Evolutionary conservation across 148 eudicot species (phyloP).

Genomic region (Arctostaphylos glauca): DNA sequence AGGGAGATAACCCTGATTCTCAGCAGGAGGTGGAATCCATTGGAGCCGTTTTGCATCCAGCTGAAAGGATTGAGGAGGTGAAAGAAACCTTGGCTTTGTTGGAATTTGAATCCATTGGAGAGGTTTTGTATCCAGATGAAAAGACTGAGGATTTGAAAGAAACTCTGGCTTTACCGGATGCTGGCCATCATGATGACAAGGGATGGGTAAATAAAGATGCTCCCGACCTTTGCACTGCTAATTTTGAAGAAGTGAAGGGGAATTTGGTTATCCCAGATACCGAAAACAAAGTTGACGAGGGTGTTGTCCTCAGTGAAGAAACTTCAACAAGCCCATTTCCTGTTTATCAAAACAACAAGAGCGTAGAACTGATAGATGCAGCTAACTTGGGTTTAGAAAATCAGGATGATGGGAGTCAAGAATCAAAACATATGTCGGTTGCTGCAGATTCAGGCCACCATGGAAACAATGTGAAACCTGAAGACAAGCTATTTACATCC

Average conservation of each 20-base stretch:
- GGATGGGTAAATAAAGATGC: constrained; percentile 23
- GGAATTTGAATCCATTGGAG: constrained; percentile 1
- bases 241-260: constrained; percentile 24
- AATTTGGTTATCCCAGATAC: constrained; percentile 13
- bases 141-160: neutral
- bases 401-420: constrained; percentile 5
- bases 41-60: constrained; percentile 11
- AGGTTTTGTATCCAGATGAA: neutral
- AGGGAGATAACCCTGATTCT: neutral
- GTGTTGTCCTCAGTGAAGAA: constrained; percentile 2
- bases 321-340: neutral
- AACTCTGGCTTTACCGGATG: neutral
- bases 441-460: constrained; percentile 6
- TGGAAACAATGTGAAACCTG: constrained; percentile 18
- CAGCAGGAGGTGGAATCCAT: constrained; percentile 5
- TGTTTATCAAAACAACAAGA: neutral
- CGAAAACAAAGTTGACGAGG: constrained; percentile 20
- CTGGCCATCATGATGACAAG: constrained; percentile 19
- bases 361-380: constrained; percentile 7
- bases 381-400: constrained; percentile 8
- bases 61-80: constrained; percentile 15
- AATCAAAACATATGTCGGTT: constrained; percentile 8
- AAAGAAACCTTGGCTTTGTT: neutral
- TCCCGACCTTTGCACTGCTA: neutral
- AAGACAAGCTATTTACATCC: constrained; percentile 18